Conservation (phyloP, 2,329 filamentous ascomycete genomes). For the Colletotrichum sp. region DNA sequence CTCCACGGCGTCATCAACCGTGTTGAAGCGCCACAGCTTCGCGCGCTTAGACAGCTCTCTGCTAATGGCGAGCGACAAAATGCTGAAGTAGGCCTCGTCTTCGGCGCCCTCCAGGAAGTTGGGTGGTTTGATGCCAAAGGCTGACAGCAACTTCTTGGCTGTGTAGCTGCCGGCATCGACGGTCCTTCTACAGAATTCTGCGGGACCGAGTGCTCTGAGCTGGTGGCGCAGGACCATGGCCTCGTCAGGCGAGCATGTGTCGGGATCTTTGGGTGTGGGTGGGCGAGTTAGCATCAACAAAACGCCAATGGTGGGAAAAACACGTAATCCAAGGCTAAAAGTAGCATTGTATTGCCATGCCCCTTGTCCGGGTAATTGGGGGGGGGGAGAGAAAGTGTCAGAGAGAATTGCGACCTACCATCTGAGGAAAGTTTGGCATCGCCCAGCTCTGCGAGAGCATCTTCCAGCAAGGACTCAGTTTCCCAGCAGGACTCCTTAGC, state of each 20-base stretch:
- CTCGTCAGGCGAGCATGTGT: conserved; percentile 71
- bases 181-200: conserved; percentile 76
- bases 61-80: conserved; percentile 79
- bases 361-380: background rate
- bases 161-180: conserved; percentile 73
- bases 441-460: conserved; percentile 63
- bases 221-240: conserved; percentile 71
- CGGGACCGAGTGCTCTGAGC: conserved; percentile 78
- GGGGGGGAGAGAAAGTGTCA: background rate
- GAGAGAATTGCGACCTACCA: conserved; percentile 41
- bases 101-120: conserved; percentile 72
- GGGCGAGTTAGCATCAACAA: conserved; percentile 16
- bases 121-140: conserved; percentile 80
- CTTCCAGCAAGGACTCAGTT: conserved; percentile 67
- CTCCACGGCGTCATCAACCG: conserved; percentile 83
- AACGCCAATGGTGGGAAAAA: background rate
- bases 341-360: conserved; percentile 11
- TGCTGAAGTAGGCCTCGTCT: conserved; percentile 77
- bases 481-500: conserved; percentile 62
- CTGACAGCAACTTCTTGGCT: conserved; percentile 83
- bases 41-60: conserved; percentile 82
- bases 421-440: conserved; percentile 50
- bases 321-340: conserved; percentile 16
- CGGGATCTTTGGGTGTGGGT: conserved; percentile 38
- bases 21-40: conserved; percentile 82